These are phyloP conservation scores for Didymella pinodella DNA, from an alignment of 2,329 filamentous ascomycete genomes.

Conservation along the genomic window DNA sequence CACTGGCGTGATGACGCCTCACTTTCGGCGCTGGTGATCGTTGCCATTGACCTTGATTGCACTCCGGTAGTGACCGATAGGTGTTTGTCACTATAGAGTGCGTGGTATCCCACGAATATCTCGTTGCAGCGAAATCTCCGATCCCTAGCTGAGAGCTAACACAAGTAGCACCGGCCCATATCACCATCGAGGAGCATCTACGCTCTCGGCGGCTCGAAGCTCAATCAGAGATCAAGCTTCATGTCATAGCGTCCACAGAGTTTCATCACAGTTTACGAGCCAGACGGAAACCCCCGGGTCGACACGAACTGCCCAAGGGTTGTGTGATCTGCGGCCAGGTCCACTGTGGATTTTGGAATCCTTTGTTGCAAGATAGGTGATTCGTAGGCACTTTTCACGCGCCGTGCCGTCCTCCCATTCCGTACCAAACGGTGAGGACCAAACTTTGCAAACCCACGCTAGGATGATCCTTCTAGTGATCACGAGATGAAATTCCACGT, in stretches of 20 bases:
- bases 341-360: constrained; percentile 31
- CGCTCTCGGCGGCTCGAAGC: constrained; percentile 12
- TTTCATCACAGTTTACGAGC: not conserved
- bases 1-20: not conserved
- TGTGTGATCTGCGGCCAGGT: constrained; percentile 32
- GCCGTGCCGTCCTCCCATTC: constrained; percentile 44
- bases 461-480: not conserved
- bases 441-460: constrained; percentile 13
- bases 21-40: not conserved
- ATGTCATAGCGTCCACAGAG: constrained; percentile 4
- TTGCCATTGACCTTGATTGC: not conserved
- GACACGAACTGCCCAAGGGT: constrained; percentile 7
- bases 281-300: not conserved
- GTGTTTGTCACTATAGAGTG: constrained; percentile 7
- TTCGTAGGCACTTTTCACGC: constrained; percentile 36
- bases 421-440: constrained; percentile 30
- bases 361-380: constrained; percentile 27
- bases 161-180: not conserved
- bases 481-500: not conserved
- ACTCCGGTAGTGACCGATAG: constrained; percentile 6
- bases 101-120: constrained; percentile 19
- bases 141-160: constrained; percentile 7
- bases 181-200: not conserved
- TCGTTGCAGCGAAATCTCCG: constrained; percentile 27
- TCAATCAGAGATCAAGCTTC: constrained; percentile 10